phyloP scores from a whole-genome alignment of 73 alveolate species.

The Paramecium bursaria region DNA sequence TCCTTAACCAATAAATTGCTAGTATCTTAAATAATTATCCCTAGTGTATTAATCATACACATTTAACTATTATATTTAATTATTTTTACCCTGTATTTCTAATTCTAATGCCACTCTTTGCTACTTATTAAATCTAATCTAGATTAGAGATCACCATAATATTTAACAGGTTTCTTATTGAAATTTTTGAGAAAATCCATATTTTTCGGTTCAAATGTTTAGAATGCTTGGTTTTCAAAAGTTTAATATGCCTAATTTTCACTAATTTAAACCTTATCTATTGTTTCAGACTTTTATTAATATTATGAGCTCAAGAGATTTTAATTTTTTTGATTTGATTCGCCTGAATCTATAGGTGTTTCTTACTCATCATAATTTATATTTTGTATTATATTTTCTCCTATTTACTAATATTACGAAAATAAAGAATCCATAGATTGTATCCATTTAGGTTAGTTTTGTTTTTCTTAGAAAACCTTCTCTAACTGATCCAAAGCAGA shows the following conservation, averaged over 20 bases:
- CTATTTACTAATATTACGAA: not conserved
- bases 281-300: not conserved
- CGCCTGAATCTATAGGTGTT: no score
- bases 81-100: not conserved
- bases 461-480: not conserved
- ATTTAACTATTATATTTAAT: not conserved
- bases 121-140: not conserved
- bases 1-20: not conserved
- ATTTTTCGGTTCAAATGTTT: not conserved
- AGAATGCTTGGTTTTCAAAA: not conserved
- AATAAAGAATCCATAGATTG: slow-evolving; percentile 9
- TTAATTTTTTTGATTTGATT: no score
- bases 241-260: not conserved
- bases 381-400: not conserved
- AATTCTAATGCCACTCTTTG: slow-evolving; percentile 32
- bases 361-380: not conserved
- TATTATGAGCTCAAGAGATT: no score
- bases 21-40: slow-evolving; percentile 10
- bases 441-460: not conserved
- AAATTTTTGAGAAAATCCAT: not conserved
- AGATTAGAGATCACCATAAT: not conserved
- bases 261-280: not conserved
- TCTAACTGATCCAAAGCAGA: slow-evolving; percentile 13
- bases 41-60: slow-evolving; percentile 5
- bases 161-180: no score